These are phyloP conservation scores for Ehretia macrophylla DNA, from an alignment of 257 asterid genomes.

Conservation along the genomic window DNA sequence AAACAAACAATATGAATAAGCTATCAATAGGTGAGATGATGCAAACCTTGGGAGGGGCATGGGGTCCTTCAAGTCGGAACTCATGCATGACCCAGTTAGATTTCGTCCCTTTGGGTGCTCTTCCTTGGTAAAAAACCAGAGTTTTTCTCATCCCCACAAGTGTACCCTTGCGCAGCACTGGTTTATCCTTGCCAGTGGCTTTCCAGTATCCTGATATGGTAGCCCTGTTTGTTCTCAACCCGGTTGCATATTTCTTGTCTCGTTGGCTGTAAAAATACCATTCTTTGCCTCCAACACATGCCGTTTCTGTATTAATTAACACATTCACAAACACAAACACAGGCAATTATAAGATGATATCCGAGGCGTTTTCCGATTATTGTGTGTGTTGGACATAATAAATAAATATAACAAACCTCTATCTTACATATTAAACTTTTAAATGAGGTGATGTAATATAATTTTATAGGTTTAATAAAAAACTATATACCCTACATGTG, in stretches of 20 bases:
- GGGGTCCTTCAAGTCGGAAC: constrained; percentile 62
- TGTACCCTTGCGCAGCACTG: constrained; percentile 40
- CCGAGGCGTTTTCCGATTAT: not conserved
- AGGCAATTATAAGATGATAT: not conserved
- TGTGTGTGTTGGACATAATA: too few relatives aligned
- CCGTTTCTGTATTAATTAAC: constrained; percentile 34
- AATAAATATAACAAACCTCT: too few relatives aligned
- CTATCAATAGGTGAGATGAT: too few relatives aligned
- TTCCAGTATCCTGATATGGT: constrained; percentile 88
- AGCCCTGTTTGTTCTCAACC: constrained; percentile 81
- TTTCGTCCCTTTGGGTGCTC: constrained; percentile 88
- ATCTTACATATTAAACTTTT: too few relatives aligned
- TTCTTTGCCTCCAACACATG: constrained; percentile 78
- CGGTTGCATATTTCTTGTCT: constrained; percentile 82
- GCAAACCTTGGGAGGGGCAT: constrained; percentile 47
- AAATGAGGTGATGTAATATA: too few relatives aligned
- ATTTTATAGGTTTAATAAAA: too few relatives aligned
- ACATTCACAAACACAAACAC: not conserved
- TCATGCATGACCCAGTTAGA: constrained; percentile 96
- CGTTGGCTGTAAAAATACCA: constrained; percentile 87
- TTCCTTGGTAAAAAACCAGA: constrained; percentile 77
- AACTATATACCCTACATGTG: too few relatives aligned
- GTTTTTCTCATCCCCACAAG: constrained; percentile 90
- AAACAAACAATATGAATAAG: too few relatives aligned
- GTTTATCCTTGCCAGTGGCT: constrained; percentile 87